These are phyloP conservation scores for Pythium myriotylum DNA, from an alignment of 352 stramenopile genomes.

Conservation along the genomic window DNA sequence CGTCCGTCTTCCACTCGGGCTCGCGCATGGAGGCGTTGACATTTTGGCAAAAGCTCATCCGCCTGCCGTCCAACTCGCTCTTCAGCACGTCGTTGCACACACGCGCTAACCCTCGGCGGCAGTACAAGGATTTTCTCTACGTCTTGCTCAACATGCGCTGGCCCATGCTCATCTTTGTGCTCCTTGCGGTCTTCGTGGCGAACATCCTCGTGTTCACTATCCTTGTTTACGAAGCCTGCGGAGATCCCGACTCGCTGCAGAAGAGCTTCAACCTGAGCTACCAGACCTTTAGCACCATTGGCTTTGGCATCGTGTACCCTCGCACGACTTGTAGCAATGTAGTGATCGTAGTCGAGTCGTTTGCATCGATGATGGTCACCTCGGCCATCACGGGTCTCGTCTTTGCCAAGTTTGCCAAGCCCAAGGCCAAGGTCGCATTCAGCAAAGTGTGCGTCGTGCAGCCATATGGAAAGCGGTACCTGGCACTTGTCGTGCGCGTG, in stretches of 20 bases:
- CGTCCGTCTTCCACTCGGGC: slow-evolving; percentile 69
- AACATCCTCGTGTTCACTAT: slow-evolving; percentile 70
- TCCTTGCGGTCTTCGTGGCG: slow-evolving; percentile 57
- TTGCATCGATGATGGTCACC: slow-evolving; percentile 79
- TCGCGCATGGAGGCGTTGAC: slow-evolving; percentile 63
- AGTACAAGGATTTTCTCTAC: slow-evolving; percentile 87
- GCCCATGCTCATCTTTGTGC: slow-evolving; percentile 66
- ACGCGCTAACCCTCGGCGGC: slow-evolving; percentile 55
- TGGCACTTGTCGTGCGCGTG: slow-evolving; percentile 78
- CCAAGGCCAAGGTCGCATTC: slow-evolving; percentile 77
- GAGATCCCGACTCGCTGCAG: slow-evolving; percentile 58
- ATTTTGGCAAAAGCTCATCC: slow-evolving; percentile 75
- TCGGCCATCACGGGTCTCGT: slow-evolving; percentile 82
- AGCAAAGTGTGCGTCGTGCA: slow-evolving; percentile 80
- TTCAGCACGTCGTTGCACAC: slow-evolving; percentile 64
- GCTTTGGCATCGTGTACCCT: slow-evolving; percentile 79
- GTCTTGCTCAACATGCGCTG: slow-evolving; percentile 84
- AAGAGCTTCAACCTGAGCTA: slow-evolving; percentile 77
- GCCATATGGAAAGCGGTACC: slow-evolving; percentile 69
- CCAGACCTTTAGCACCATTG: slow-evolving; percentile 87
- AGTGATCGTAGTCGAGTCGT: slow-evolving; percentile 75
- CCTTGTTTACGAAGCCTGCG: slow-evolving; percentile 49
- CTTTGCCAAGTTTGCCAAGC: slow-evolving; percentile 85
- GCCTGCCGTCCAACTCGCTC: slow-evolving; percentile 68
- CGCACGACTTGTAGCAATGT: slow-evolving; percentile 67